A percentile compares a stretch with the other conserved stretches of the same genome.
phyloP scores from a whole-genome alignment of 2,329 filamentous ascomycete species.

The Colletotrichum karsti region DNA sequence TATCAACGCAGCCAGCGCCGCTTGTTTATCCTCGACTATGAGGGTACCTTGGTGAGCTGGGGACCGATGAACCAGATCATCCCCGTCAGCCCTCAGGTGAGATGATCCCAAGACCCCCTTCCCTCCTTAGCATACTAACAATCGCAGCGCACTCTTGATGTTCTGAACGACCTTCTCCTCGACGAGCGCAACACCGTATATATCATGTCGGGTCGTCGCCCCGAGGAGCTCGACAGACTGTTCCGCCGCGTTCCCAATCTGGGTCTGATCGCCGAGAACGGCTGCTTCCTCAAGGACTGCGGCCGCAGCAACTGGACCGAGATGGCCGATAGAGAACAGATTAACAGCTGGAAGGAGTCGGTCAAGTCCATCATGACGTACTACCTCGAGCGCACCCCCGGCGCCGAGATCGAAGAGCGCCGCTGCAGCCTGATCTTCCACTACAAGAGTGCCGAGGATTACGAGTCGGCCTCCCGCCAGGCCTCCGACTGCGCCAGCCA shows the following conservation, averaged over 20 bases:
- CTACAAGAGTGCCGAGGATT: conserved; percentile 84
- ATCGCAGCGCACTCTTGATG: conserved; percentile 77
- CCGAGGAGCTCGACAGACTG: conserved; percentile 86
- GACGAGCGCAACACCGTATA: conserved; percentile 89
- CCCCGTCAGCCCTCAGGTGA: conserved; percentile 76
- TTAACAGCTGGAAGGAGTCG: conserved; percentile 82
- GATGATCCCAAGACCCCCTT: conserved; percentile 33
- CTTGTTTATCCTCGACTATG: conserved; percentile 92
- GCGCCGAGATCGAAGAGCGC: conserved; percentile 88
- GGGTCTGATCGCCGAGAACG: conserved; percentile 93
- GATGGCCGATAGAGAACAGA: conserved; percentile 76
- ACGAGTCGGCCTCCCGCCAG: conserved; percentile 77
- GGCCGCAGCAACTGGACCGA: conserved; percentile 77
- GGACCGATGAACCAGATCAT: conserved; percentile 87
- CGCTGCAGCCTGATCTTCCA: conserved; percentile 93
- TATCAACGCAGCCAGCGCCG: conserved; percentile 75
- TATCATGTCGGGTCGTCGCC: conserved; percentile 89
- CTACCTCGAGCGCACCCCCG: conserved; percentile 89
- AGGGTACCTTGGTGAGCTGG: conserved; percentile 90
- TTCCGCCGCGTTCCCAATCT: conserved; percentile 86
- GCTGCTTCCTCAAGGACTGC: conserved; percentile 84
- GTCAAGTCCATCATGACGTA: conserved; percentile 87
- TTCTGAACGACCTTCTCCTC: conserved; percentile 81
- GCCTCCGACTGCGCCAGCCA: conserved; percentile 92
- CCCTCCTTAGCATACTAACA: conserved; percentile 13